These are phyloP conservation scores for Xylaria castorea DNA, from an alignment of 495 filamentous ascomycete species.

Conservation along the genomic window DNA sequence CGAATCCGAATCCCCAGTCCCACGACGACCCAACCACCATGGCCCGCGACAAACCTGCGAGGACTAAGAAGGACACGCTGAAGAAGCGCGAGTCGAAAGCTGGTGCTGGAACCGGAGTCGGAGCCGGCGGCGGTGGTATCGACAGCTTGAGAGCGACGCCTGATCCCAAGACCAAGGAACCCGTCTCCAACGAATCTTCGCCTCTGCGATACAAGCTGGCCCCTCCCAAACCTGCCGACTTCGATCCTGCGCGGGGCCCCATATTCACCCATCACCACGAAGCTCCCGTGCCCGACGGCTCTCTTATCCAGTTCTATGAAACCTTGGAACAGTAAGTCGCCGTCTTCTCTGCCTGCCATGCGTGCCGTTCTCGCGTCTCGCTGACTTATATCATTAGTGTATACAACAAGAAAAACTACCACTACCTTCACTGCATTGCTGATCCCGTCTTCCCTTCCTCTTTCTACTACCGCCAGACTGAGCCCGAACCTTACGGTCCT, in stretches of 20 bases:
- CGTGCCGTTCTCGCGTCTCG: constrained; percentile 15
- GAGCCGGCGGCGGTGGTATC: background rate
- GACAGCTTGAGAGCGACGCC: constrained; percentile 60
- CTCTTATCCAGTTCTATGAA: constrained; percentile 63
- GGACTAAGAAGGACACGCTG: constrained; percentile 71
- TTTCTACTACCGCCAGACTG: constrained; percentile 87
- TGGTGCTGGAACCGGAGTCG: constrained; percentile 25
- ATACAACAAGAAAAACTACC: constrained; percentile 88
- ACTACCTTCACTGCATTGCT: constrained; percentile 89
- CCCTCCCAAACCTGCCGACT: constrained; percentile 63
- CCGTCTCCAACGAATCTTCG: constrained; percentile 46
- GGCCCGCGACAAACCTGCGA: constrained; percentile 52
- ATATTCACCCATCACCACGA: constrained; percentile 60
- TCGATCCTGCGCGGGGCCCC: constrained; percentile 62
- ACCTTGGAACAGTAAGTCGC: constrained; percentile 68
- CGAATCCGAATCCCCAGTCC: constrained; percentile 41
- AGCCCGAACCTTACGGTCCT: constrained; percentile 78
- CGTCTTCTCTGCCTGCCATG: background rate
- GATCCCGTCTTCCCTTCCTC: constrained; percentile 85
- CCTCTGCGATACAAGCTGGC: constrained; percentile 66
- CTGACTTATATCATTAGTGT: constrained; percentile 63
- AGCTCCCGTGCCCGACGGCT: constrained; percentile 51
- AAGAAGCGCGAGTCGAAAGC: constrained; percentile 81
- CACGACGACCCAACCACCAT: constrained; percentile 48
- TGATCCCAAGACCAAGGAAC: constrained; percentile 62